Percentiles rank a stretch among this genome's conserved stretches.
These are phyloP conservation scores for Pythium dissimile DNA, from an alignment of 352 stramenopile genomes.

Conservation along the genomic window DNA sequence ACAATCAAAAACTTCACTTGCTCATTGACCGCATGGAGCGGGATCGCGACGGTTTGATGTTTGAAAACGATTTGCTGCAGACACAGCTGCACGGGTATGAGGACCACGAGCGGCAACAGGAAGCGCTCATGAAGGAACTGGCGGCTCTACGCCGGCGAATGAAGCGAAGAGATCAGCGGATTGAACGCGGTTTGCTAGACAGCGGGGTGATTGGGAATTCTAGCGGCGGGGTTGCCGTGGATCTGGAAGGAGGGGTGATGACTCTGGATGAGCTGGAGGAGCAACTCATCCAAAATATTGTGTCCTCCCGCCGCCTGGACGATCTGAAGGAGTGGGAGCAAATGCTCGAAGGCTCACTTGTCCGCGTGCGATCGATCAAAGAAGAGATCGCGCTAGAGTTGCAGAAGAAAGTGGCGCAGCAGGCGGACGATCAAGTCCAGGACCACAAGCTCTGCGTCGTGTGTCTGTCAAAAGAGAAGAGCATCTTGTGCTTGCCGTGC, in stretches of 20 bases:
- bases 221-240: conserved; percentile 15
- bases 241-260: conserved; percentile 26
- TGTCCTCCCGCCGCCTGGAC: conserved; percentile 33
- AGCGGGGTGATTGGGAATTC: conserved; percentile 3
- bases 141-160: conserved; percentile 23
- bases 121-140: conserved; percentile 63
- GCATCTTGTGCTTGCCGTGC: conserved; percentile 78
- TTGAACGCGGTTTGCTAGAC: conserved; percentile 20
- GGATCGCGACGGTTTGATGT: conserved; percentile 73
- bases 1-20: conserved; percentile 82
- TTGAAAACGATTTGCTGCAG: conserved; percentile 82
- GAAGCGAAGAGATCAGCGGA: conserved; percentile 23
- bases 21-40: conserved; percentile 82
- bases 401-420: conserved; percentile 70
- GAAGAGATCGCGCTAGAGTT: conserved; percentile 76
- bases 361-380: conserved; percentile 48
- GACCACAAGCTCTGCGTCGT: conserved; percentile 87
- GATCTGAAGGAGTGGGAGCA: conserved; percentile 75
- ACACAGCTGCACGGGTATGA: conserved; percentile 67
- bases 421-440: conserved; percentile 64
- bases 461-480: conserved; percentile 79
- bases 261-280: conserved; percentile 28
- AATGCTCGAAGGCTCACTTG: conserved; percentile 56
- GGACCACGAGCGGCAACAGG: conserved; percentile 62
- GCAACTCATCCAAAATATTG: conserved; percentile 27